Evolutionary conservation across 2,329 filamentous ascomycete genomes (phyloP), one percentile per base, ranked within the genome.

Genomic region (Rachicladosporium sp.): DNA sequence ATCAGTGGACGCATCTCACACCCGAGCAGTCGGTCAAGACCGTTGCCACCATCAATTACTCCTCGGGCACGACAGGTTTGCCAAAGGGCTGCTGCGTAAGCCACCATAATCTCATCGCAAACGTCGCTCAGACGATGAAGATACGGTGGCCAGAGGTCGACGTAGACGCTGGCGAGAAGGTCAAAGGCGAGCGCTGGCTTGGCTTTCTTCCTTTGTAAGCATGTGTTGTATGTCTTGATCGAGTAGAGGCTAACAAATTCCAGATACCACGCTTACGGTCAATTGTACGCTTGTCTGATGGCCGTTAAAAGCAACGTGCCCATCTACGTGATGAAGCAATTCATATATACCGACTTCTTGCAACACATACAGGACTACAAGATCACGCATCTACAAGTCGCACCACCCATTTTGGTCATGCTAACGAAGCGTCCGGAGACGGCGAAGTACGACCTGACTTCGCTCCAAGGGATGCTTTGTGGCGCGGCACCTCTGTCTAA

Each of bases 51-150:
- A 71, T 93, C 45, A 91, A 93, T 59, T 93, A 89, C 61, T 82
- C 76, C 47, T 80, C 74, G 23, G 77, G 84, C 8, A 88, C 82
- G 1, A 93, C 86, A 0, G 85, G 86, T 5, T 69, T 86, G 3
- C 83, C 85, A 7, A 93, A 93, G 57, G 86, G 86, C 9, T 85
- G 91, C 10, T 77, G 82, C 60, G 81, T 91, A 47, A 76, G 78
- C n/a, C 85, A 93, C 59, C 66, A 68, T 43, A 82, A 85, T 49
- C 83, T 85, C 52, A 73, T 87, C 33, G 71, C 82, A 45, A 89
- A 89, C 54, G 72, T 76, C 47, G 51, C 65, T 10, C 76, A 82
- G 43, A 72, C 76, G 3, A 65, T 68, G 33, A 29, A 23, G 3
- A 42, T 47, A 4, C 38, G 48, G 27, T 53, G 50, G 49, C 47